Evolutionary conservation across 352 stramenopile genomes (phyloP), one percentile per base, ranked within the genome.

Genomic region (Phytophthora crassamura): DNA sequence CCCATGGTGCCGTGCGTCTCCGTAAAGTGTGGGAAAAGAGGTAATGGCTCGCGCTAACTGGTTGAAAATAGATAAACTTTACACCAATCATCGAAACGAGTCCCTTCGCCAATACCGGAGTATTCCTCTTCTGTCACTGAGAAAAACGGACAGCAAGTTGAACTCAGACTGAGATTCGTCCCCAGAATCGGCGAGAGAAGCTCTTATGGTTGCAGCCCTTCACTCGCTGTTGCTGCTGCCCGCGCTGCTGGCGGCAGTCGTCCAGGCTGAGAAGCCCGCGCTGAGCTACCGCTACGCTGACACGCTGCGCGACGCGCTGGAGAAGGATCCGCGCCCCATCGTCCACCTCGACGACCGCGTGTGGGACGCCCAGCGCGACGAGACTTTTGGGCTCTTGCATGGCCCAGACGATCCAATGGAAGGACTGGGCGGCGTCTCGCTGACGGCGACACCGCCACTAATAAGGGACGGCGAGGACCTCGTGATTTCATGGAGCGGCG

Each of bases 391-490:
- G 3, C 74, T 78, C 54, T 20, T 63, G 14, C 35, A 8, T 16
- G 53, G 18, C 9, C 8, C 51, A 5, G 20, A 18, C 9, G 52
- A 53, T 7, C 62, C 7, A 46, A 69, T 25, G 35, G 9, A 46
- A 18, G 30, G 64, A 6, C 8, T 60, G 15, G 54, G 33, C 12
- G 20, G 34, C 18, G 61, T 69, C 5, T 50, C 34, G 39, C 36
- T 92, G 30, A 80, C 58, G 39, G 82, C 82, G 5, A 80, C 54
- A 14, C 83, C 84, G 4, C 33, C 74, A 16, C 60, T 75, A n/a
- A 30, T 94, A 16, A 69, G 66, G 14, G 76, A 91, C 45, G 86
- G 84, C 4, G 79, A 87, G 52, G 86, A 95, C 51, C 71, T 95
- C 35, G 82, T 95, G 25, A 69, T 95, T 25, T 80, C 69, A 20